Evolutionary conservation across 2,329 filamentous ascomycete genomes (phyloP).

Genomic region (Sporothrix humicola): DNA sequence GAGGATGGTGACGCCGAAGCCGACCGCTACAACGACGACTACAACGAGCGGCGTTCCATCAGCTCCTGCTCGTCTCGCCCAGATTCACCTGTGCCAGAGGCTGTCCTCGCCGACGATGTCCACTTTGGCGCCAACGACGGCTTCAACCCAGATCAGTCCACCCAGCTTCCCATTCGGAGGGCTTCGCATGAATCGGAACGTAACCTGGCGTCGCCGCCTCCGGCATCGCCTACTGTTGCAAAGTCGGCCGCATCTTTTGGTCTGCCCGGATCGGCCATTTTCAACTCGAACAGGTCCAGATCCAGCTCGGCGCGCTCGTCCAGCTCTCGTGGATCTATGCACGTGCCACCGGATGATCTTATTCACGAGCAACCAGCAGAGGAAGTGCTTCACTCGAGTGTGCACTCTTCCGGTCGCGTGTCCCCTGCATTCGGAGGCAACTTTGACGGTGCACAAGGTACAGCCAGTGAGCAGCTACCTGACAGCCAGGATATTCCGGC

Average conservation of each 20-base stretch:
- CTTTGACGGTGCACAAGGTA: background rate
- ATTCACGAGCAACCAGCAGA: background rate
- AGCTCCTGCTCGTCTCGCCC: conserved; percentile 10
- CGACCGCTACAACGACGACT: background rate
- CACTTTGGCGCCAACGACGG: background rate
- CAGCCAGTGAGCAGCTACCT: background rate
- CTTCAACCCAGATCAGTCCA: conserved; percentile 6
- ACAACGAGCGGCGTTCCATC: background rate
- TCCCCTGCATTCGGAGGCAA: conserved; percentile 3
- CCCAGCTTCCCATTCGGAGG: conserved; percentile 2
- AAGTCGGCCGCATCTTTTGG: background rate
- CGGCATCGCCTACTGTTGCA: background rate
- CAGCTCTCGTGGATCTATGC: background rate
- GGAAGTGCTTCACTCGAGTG: background rate
- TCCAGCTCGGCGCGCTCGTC: background rate
- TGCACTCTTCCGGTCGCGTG: conserved; percentile 2
- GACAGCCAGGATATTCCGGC: too few species aligned
- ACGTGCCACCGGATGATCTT: background rate
- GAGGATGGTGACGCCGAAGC: background rate
- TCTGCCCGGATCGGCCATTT: background rate
- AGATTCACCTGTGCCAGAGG: background rate
- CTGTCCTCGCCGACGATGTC: background rate
- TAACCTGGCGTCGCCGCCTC: background rate
- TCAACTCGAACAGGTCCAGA: background rate
- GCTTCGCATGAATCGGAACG: background rate